phyloP scores from a whole-genome alignment of 129 eudicot species.

The Deinandra increscens region DNA sequence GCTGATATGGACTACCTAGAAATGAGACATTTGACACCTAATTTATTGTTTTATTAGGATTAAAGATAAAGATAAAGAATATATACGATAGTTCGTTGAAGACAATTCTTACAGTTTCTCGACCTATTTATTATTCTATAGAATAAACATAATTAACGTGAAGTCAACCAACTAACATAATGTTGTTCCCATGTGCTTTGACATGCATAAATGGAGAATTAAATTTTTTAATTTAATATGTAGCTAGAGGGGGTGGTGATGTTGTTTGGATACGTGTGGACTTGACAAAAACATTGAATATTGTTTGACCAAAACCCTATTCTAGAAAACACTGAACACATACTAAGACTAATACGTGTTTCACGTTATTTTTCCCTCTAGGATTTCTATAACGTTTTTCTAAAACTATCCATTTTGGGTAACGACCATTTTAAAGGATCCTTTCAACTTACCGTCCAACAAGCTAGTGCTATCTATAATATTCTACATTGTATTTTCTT shows the following conservation, averaged over 20 bases:
- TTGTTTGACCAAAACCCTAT: slow-evolving; percentile 1
- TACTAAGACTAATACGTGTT: background rate
- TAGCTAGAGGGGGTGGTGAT: too few relatives aligned
- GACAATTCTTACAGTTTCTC: too few relatives aligned
- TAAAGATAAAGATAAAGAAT: too few relatives aligned
- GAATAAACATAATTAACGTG: too few relatives aligned
- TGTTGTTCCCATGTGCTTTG: background rate
- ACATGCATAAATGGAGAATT: background rate
- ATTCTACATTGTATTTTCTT: background rate
- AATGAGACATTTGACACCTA: too few relatives aligned
- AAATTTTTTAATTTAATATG: too few relatives aligned
- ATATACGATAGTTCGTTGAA: too few relatives aligned
- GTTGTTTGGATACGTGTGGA: background rate
- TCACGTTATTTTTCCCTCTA: background rate
- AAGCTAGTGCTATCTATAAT: too few relatives aligned
- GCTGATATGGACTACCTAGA: too few relatives aligned
- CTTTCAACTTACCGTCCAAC: background rate
- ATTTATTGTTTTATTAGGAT: too few relatives aligned
- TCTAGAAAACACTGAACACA: background rate
- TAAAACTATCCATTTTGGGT: background rate
- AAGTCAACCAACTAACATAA: background rate
- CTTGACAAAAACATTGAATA: background rate
- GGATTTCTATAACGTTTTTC: background rate
- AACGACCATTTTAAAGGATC: background rate
- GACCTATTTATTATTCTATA: too few relatives aligned